These are phyloP conservation scores for Hortaea werneckii DNA, from an alignment of 2,329 filamentous ascomycete species.

Conservation along the genomic window DNA sequence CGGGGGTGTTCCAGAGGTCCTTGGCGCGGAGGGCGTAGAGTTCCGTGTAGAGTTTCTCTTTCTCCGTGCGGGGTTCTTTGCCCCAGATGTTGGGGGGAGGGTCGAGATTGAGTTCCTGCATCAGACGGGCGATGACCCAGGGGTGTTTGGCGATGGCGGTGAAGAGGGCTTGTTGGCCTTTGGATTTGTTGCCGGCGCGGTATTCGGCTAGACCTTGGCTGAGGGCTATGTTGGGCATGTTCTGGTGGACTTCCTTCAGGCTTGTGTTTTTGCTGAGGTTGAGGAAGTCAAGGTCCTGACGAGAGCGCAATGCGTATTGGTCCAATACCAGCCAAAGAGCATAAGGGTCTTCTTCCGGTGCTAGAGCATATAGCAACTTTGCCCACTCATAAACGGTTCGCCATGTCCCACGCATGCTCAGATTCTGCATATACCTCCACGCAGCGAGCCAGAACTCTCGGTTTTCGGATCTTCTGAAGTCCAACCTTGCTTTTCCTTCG, in stretches of 20 bases:
- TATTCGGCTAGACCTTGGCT: conserved; percentile 67
- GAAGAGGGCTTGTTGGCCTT: conserved; percentile 55
- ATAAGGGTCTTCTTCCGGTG: conserved; percentile 68
- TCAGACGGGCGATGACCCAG: conserved; percentile 74
- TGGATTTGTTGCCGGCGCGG: conserved; percentile 55
- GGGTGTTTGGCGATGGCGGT: conserved; percentile 64
- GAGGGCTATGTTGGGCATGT: conserved; percentile 62
- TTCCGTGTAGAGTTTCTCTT: conserved; percentile 60
- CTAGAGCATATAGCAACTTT: conserved; percentile 68
- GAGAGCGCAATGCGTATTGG: conserved; percentile 69
- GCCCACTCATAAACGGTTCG: conserved; percentile 90
- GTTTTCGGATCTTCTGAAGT: conserved; percentile 77
- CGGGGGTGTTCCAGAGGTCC: conserved; percentile 75
- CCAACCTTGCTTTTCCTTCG: conserved; percentile 67
- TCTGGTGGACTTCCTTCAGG: conserved; percentile 40
- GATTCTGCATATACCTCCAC: conserved; percentile 77
- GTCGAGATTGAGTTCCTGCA: conserved; percentile 69
- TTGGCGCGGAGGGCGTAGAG: conserved; percentile 69
- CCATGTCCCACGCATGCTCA: conserved; percentile 86
- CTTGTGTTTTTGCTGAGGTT: conserved; percentile 50
- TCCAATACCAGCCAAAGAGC: conserved; percentile 73
- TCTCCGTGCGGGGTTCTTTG: conserved; percentile 52
- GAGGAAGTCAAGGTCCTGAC: conserved; percentile 66
- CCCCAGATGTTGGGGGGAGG: conserved; percentile 77
- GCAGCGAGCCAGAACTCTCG: conserved; percentile 85